Percentiles rank a stretch among this genome's conserved stretches.
Evolutionary conservation across 2,329 filamentous ascomycete species (phyloP).

Genomic region (Arthrobotrys sphaeroides): DNA sequence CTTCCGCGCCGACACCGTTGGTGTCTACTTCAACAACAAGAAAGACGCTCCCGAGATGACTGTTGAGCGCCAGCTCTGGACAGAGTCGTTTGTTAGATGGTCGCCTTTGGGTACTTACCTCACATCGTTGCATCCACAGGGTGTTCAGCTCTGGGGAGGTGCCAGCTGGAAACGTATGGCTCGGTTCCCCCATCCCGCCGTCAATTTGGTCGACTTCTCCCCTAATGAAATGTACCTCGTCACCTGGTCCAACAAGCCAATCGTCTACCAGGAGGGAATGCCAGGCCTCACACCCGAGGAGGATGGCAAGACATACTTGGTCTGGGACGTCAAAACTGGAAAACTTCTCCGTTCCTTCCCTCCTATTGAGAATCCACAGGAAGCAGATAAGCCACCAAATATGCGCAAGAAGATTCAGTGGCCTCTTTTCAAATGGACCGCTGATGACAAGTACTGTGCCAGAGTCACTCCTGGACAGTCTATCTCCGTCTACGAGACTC

Average conservation of each 20-base stretch:
- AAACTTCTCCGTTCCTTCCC: constrained; percentile 93
- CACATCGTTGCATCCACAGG: constrained; percentile 92
- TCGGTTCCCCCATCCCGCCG: constrained; percentile 92
- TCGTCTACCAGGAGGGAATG: constrained; percentile 89
- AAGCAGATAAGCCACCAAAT: constrained; percentile 73
- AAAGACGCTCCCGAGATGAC: constrained; percentile 86
- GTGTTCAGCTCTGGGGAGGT: constrained; percentile 97
- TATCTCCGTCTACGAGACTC: constrained; percentile 90
- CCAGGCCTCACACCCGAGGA: constrained; percentile 87
- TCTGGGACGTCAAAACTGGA: constrained; percentile 93
- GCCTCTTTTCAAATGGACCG: constrained; percentile 99
- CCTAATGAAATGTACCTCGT: constrained; percentile 91
- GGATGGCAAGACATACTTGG: constrained; percentile 98
- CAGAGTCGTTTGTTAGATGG: constrained; percentile 97
- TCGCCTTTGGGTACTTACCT: constrained; percentile 93
- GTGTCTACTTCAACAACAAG: constrained; percentile 98
- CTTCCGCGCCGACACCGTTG: constrained; percentile 89
- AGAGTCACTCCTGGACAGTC: constrained; percentile 86
- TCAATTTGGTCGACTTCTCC: constrained; percentile 96
- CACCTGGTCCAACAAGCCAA: constrained; percentile 95
- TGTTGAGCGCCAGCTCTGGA: constrained; percentile 95
- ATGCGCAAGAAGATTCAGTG: constrained; percentile 85
- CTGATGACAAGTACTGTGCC: constrained; percentile 96
- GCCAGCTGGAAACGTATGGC: constrained; percentile 87
- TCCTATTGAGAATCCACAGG: constrained; percentile 79